Conservation (phyloP, 2,329 filamentous ascomycete genomes). For the Hypoxylon rubiginosum region DNA sequence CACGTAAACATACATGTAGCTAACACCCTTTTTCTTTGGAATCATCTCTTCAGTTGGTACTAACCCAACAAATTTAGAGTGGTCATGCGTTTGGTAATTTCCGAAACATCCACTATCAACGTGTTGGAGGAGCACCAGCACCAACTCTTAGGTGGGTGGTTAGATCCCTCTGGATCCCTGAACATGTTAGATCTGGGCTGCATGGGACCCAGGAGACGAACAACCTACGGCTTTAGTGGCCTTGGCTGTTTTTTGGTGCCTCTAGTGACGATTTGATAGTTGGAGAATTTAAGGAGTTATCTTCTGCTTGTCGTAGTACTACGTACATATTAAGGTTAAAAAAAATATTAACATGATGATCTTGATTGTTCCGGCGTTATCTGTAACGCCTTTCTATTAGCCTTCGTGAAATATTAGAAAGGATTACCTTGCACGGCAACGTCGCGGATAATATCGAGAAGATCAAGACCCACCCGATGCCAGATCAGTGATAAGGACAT, state of each 20-base stretch:
- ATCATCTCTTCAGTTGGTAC: background rate
- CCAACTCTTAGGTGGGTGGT: constrained; percentile 1
- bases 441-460: constrained; percentile 6
- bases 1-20: background rate
- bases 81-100: constrained; percentile 24
- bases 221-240: constrained; percentile 27
- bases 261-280: constrained; percentile 4
- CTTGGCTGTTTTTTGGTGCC: constrained; percentile 12
- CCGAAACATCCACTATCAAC: constrained; percentile 21
- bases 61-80: too few relatives aligned
- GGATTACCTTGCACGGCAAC: background rate
- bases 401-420: background rate
- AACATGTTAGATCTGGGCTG: constrained; percentile 31
- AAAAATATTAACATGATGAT: background rate
- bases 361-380: background rate
- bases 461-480: constrained; percentile 3
- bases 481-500: constrained; percentile 7
- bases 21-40: background rate
- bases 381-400: background rate
- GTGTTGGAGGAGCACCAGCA: constrained; percentile 7
- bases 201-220: constrained; percentile 27
- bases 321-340: background rate
- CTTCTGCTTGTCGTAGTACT: background rate
- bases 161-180: constrained; percentile 18
- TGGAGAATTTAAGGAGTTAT: background rate